Base-by-base conservation (phyloP, 495 filamentous ascomycete genomes). In the Xylaria scruposa region DNA sequence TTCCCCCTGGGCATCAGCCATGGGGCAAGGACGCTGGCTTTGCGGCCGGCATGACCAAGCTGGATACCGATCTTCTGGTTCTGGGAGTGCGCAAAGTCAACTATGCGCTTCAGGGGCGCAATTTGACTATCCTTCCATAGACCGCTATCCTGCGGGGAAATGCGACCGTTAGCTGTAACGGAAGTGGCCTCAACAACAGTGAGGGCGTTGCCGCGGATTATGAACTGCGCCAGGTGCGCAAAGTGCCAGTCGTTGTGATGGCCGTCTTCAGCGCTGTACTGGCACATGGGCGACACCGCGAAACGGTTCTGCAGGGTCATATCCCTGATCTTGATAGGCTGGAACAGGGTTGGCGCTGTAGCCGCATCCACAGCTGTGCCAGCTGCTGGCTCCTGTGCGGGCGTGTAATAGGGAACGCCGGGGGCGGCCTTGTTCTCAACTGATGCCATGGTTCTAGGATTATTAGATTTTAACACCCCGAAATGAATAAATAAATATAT, bases 281-380 rank as follows among this genome's bases (percentile, higher is more conserved):
- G 90, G 85, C 92, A 94, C 84, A 92, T 89, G 46, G 90, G 90
- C 67, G 78, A 73, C 33, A 84, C 81, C 26, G 85, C 85, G 72
- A 93, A 88, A 65, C 93, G 89, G 79, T 97, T 95, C 73, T 91
- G 91, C 33, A 95, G 82, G 0, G 83, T 89, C n/a, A 92, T 72
- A 77, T 85, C 86, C 67, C 92, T 88, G 74, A 95, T 89, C 64
- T 77, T 87, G 71, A 93, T 74, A 0, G 91, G 91, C 24, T 85
- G 85, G 81, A 92, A 92, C 49, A 92, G 80, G 2, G 88, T 91
- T 24, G 91, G 91, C 4, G 87, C 81, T 5, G 78, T 78, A 61
- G 81, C 80, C 53, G 82, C 77, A 44, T 83, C 73, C 29, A 88
- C 40, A 29, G 88, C 85, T 2, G 87, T 88, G 42, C 89, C 90